Base-by-base conservation (phyloP, 345 rosid genomes). In the Aegle marmelos region DNA sequence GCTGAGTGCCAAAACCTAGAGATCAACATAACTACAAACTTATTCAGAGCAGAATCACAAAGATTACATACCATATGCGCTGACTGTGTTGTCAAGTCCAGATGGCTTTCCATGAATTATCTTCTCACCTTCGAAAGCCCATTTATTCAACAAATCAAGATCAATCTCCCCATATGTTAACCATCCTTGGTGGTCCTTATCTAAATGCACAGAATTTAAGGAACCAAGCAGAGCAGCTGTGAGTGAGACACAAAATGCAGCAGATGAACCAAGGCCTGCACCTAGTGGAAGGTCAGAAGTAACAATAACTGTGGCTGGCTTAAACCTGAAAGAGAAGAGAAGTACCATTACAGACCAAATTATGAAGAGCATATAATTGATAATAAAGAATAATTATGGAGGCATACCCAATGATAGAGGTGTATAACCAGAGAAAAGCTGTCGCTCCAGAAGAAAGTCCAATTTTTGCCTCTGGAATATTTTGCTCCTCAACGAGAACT, bases 91-190 rank as follows among this genome's bases (percentile, higher is more conserved):
- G 91, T 96, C 99, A 8, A 96, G 90, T 69, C 99, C 98, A 27
- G 98, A 96, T 48, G 99, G 99, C 82, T 80, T 91, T 81, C 99
- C 99, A 78, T 94, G 98, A 78, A 96, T 86, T 79, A 94, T 85
- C 86, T 89, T 96, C 83, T 96, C 99, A 7, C 98, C 98, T 90
- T 91, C 97, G 53, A 90, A 92, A 72, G 99, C 99, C 99, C 99
- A 96, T 83, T 83, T 89, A 79, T 94, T 96, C 80, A 96, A 72
- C 83, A 92, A 85, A 16, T 90, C 95, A 21, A 91, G 91, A 16
- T 87, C 89, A 37, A 80, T 74, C 30, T 88, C 95, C 61, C 80
- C 84, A 45, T 87, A 91, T 1, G 36, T 72, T 1, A 83, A 79
- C 99, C 98, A 94, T 31, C 87, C 89, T 28, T 67, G 82, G 72